Percentiles rank a stretch among this genome's conserved stretches.
These are phyloP conservation scores for Candida michaelii DNA, from an alignment of 805 yeast genomes.

Conservation along the genomic window DNA sequence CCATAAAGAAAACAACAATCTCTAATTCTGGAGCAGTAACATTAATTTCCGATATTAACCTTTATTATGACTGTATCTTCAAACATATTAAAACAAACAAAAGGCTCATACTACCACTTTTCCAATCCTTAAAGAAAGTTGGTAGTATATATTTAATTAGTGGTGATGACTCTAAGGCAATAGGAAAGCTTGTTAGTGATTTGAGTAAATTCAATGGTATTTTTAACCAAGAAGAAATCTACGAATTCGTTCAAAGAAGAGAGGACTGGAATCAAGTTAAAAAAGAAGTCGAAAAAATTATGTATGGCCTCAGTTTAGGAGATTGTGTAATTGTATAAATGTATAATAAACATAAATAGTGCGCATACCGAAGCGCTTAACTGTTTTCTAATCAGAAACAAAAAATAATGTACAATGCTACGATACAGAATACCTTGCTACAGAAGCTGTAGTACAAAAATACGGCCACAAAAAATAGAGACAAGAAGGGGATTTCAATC, in stretches of 20 bases:
- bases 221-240: constrained; percentile 90
- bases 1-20: constrained; percentile 67
- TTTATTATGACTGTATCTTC: constrained; percentile 67
- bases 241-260: constrained; percentile 84
- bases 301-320: constrained; percentile 83
- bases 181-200: constrained; percentile 82
- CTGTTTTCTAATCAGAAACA: not conserved
- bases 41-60: constrained; percentile 78
- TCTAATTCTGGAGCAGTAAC: constrained; percentile 82
- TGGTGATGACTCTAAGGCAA: constrained; percentile 71
- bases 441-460: too few relatives aligned
- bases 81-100: constrained; percentile 52
- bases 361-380: constrained; percentile 3
- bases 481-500: not conserved
- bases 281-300: constrained; percentile 84
- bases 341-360: not conserved
- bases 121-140: constrained; percentile 78
- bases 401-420: not conserved
- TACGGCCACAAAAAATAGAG: too few relatives aligned
- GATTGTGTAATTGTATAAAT: constrained; percentile 58
- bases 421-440: too few relatives aligned
- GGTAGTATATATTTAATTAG: constrained; percentile 77
- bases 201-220: constrained; percentile 84
- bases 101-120: constrained; percentile 70
- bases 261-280: constrained; percentile 81